Evolutionary conservation across 108 stramenopile species (phyloP), one percentile per base, ranked within the genome.

Genomic region (Cyclostephanos tholiformis): DNA sequence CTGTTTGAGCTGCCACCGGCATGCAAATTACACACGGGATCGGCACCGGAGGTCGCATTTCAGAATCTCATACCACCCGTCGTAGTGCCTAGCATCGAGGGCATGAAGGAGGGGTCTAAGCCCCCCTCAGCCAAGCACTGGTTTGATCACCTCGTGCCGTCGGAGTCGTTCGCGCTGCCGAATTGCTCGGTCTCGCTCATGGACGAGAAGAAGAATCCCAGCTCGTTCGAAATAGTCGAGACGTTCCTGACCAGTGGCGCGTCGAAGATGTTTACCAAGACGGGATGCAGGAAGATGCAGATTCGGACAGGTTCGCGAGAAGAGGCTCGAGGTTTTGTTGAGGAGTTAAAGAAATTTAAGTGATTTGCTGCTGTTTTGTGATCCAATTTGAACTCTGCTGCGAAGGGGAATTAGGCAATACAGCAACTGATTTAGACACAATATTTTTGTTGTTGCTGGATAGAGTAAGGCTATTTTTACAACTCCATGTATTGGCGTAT

Each of bases 11-110:
- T 93, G 11, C 86, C 90, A 20, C 32, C 86, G 48, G 56, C 69
- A 46, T 73, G 73, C 64, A 82, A 77, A 27, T 50, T 90, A 14
- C 72, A 72, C 20, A 20, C 71, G 5, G 84, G 86, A 57, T 86
- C 88, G n/a, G 83, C 86, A 19, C 88, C 91, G 13, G 91, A 93
- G 62, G 86, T 88, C 36, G 91, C 91, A 29, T 93, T 93, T 64
- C 83, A 86, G 51, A 65, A 82, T 56, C 79, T 93, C 1, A 76
- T 88, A 32, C 91, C 91, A 1, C 74, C 83, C 2, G 84, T 90
- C 22, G 57, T 85, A 30, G 80, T 89, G 19, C 91, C 89, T n/a
- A 81, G 72, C 2, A 74, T 74, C 67, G 72, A 75, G 44, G 85
- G 79, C 5, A 67, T 79, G 46, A 73, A 73, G 25, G 76, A 65